A percentile compares a stretch with the other conserved stretches of the same genome.
Conservation (phyloP, 768 basidiomycete species). For the Collybia nuda region DNA sequence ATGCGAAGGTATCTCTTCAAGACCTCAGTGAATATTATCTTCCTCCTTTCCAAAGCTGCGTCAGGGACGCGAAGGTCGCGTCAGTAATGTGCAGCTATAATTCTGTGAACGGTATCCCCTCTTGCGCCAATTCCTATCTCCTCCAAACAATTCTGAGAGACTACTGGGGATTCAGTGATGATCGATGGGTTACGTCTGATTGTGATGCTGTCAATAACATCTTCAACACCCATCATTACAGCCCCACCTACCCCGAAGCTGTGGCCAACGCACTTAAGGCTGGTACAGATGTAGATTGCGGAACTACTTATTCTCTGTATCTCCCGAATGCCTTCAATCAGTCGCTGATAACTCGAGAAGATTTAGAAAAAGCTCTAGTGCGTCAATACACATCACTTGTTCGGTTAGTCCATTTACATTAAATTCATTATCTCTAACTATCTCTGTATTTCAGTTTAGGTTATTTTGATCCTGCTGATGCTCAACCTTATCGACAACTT, state of each 20-base stretch:
- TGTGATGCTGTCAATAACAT: slow-evolving; percentile 57
- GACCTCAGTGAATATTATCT: slow-evolving; percentile 58
- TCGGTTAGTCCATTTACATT: slow-evolving; percentile 32
- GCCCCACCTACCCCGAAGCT: slow-evolving; percentile 41
- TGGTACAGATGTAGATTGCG: slow-evolving; percentile 58
- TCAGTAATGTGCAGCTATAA: slow-evolving; percentile 69
- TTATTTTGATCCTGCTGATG: slow-evolving; percentile 51
- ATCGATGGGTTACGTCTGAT: slow-evolving; percentile 56
- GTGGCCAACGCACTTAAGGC: slow-evolving; percentile 50
- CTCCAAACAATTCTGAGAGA: slow-evolving; percentile 52
- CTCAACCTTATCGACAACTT: slow-evolving; percentile 52
- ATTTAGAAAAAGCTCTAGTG: slow-evolving; percentile 41
- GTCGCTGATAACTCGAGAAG: slow-evolving; percentile 41
- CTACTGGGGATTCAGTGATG: slow-evolving; percentile 48
- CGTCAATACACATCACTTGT: slow-evolving; percentile 55
- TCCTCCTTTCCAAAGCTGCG: slow-evolving; percentile 56
- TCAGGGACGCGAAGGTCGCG: slow-evolving; percentile 59
- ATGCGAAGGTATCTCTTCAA: slow-evolving; percentile 53
- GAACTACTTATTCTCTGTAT: slow-evolving; percentile 41
- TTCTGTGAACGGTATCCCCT: slow-evolving; percentile 57
- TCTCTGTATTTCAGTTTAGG: slow-evolving; percentile 38
- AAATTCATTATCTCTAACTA: slow-evolving; percentile 3
- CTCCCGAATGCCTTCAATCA: slow-evolving; percentile 49
- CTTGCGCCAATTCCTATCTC: slow-evolving; percentile 53
- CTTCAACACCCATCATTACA: slow-evolving; percentile 49